Conservation (phyloP, 208 protist genomes). For the Trypanosoma rangeli region DNA sequence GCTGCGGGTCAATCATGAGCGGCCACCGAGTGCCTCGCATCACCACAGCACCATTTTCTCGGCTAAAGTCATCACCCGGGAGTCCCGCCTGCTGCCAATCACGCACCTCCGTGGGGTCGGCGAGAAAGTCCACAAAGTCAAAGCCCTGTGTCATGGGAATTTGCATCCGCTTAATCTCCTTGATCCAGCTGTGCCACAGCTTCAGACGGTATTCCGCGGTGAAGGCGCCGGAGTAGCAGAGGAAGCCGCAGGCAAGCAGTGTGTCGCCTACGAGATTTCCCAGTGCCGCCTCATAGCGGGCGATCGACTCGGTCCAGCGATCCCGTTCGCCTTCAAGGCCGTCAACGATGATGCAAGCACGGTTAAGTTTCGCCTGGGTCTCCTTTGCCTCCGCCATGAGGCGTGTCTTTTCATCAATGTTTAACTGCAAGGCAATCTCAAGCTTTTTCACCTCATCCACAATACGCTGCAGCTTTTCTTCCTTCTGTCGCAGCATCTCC, state of each 20-base stretch:
- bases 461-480: conserved; percentile 93
- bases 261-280: conserved; percentile 95
- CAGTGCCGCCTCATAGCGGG: conserved; percentile 87
- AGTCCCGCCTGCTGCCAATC: conserved; percentile 98
- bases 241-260: conserved; percentile 95
- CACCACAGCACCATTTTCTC: conserved; percentile 98
- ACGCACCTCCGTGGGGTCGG: conserved; percentile 94
- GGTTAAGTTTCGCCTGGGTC: conserved; percentile 96
- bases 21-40: conserved; percentile 95
- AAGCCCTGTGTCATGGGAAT: conserved; percentile 88
- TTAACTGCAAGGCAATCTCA: conserved; percentile 87
- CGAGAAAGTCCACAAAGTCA: conserved; percentile 94
- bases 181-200: conserved; percentile 93
- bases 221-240: conserved; percentile 98
- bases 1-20: conserved; percentile 99
- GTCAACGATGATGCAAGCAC: conserved; percentile 96
- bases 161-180: conserved; percentile 82
- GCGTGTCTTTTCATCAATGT: conserved; percentile 92
- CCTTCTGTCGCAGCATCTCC: conserved; percentile 91
- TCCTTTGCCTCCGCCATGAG: conserved; percentile 91
- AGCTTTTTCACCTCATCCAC: conserved; percentile 93
- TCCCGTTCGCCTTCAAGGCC: conserved; percentile 96
- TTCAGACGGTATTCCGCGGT: conserved; percentile 92
- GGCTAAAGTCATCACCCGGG: conserved; percentile 95
- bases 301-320: conserved; percentile 96